Base-by-base conservation (phyloP, 352 stramenopile genomes). In the Elongisporangium anandrum region DNA sequence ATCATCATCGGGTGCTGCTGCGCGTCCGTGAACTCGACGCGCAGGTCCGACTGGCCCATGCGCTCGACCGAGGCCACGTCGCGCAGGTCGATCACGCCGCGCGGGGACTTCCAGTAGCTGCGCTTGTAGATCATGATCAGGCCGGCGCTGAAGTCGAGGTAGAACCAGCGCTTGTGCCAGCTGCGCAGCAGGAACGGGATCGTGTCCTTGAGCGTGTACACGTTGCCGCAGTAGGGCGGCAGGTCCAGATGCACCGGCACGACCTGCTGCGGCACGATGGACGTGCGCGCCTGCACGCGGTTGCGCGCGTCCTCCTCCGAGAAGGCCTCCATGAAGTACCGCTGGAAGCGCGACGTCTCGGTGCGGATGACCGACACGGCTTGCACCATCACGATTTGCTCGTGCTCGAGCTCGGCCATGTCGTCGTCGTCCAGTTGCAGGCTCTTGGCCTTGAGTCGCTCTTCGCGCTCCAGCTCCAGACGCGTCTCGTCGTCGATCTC, bases 101-200 rank as follows among this genome's bases (percentile, higher is more conserved):
- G 77, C n/a, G 70, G 70, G 9, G 73, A 75, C 68, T 90, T 92
- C 84, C 84, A 94, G 69, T 92, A 94, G 66, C 81, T 94, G 38
- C 84, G 80, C 57, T 92, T 90, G 72, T 88, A 94, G 70, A 94
- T 85, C 63, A 83, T 75, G 51, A 90, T 69, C 13, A 90, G 53
- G 3, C 84, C 84, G 7, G 72, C 67, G 53, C 81, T 75, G 65
- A 94, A 91, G 58, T 94, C 84, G 39, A 94, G 59, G 63, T 86
- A 90, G 61, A 90, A 86, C 81, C 81, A 94, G 21, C 84, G 81
- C 59, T 94, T 94, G 65, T 80, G 75, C 75, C 79, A 94, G 65
- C 77, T 90, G 23, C 81, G 77, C 53, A 92, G 78, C 54, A 94
- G 59, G 62, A 89, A 85, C 15, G 81, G 79, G 53, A 89, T 87